A percentile compares a stretch with the other conserved stretches of the same genome.
Conservation (phyloP, 2,329 filamentous ascomycete species). For the Arthroderma uncinatum region DNA sequence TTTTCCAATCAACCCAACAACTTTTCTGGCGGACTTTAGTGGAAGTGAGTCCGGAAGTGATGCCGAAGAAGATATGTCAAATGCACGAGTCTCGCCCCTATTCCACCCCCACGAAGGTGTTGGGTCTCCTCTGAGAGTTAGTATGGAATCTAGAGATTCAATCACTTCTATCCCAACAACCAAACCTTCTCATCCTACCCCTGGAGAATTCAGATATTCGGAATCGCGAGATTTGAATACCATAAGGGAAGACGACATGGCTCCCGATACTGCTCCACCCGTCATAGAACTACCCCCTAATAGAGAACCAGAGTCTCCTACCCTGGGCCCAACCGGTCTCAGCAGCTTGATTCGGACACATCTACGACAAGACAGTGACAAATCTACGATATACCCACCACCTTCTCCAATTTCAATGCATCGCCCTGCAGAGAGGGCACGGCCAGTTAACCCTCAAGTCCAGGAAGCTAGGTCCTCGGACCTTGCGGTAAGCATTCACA, state of each 20-base stretch:
- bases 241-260: slow-evolving; percentile 27
- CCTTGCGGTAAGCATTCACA: slow-evolving; percentile 41
- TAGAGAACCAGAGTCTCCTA: slow-evolving; percentile 57
- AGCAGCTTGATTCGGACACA: slow-evolving; percentile 77
- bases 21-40: slow-evolving; percentile 28
- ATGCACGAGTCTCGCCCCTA: slow-evolving; percentile 18
- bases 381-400: slow-evolving; percentile 64
- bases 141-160: slow-evolving; percentile 20
- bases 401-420: slow-evolving; percentile 28
- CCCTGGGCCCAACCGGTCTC: slow-evolving; percentile 60
- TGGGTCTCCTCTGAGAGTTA: slow-evolving; percentile 26
- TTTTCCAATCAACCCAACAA: slow-evolving; percentile 16
- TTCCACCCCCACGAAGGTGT: slow-evolving; percentile 25
- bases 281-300: background rate
- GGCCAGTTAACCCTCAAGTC: slow-evolving; percentile 20
- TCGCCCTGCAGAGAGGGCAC: slow-evolving; percentile 23
- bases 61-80: slow-evolving; percentile 22
- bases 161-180: slow-evolving; percentile 12
- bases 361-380: slow-evolving; percentile 66
- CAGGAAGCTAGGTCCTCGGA: slow-evolving; percentile 28
- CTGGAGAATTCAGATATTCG: slow-evolving; percentile 28
- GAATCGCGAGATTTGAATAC: slow-evolving; percentile 32
- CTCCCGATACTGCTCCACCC: slow-evolving; percentile 10
- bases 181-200: slow-evolving; percentile 22
- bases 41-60: slow-evolving; percentile 32